Evolutionary conservation across 2,329 filamentous ascomycete genomes (phyloP), one percentile per base, ranked within the genome.

Genomic region (Ceratocystis diversiconidia): DNA sequence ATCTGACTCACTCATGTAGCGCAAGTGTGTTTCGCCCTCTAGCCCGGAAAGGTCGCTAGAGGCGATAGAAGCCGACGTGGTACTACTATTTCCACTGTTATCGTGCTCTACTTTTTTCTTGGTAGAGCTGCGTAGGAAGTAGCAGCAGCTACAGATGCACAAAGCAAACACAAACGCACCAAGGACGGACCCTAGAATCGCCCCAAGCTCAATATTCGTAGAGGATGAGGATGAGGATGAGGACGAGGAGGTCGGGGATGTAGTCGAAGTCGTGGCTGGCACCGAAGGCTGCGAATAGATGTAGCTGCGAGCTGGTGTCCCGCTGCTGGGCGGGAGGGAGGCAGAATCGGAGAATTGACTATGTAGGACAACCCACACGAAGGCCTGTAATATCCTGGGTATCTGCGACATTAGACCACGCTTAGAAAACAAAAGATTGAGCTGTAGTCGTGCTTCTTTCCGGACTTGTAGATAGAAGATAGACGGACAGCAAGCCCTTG

Each of bases 101-200:
- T 25, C 22, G 15, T 6, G 22, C 4, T 28, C 4, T 57, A 25
- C 30, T 12, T 7, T n/a, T 57, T 57, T 22, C 10, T 57, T 57
- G 19, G 19, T 22, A 10, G 46, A 50, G 46, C 46, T 19, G 52
- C 52, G 52, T 22, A 57, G 15, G 12, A 57, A 57, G 22, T 30
- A 30, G 22, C 41, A 62, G 43, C 61, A 62, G 19, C 61, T 28
- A 25, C 41, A 62, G 19, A 62, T 62, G 36, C 61, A 62, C 30
- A 62, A 15, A 22, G 22, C 41, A 30, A 62, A 30, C 22, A 43
- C 36, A 62, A 62, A 25, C 10, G 22, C 36, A 7, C 61, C 61
- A 17, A 62, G 48, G 6, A 62, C 41, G 41, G 61, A 19, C 19
- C 61, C 44, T 7, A 28, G 44, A 25, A 62, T 62, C 17, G 41